Conservation (phyloP, 2,329 filamentous ascomycete genomes). For the Nannizzia gypsea region DNA sequence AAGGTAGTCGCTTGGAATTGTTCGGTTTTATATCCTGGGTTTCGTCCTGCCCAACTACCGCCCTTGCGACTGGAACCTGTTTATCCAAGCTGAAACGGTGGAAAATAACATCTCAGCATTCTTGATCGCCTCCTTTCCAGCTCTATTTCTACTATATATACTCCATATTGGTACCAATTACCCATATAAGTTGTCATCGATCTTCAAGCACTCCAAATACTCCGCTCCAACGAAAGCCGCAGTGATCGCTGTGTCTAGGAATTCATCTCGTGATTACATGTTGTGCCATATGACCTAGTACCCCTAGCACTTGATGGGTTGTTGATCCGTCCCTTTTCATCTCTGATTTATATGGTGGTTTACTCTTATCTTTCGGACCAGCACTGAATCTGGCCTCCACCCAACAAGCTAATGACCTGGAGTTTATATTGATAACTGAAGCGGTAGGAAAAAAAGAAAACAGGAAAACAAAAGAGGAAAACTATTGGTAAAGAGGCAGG, state of each 20-base stretch:
- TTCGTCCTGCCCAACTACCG: slow-evolving; percentile 7
- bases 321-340: neutral
- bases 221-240: neutral
- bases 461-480: neutral
- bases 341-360: slow-evolving; percentile 4
- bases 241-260: neutral
- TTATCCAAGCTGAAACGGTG: slow-evolving; percentile 5
- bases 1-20: slow-evolving; percentile 11
- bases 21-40: slow-evolving; percentile 12
- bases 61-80: slow-evolving; percentile 9
- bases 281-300: neutral
- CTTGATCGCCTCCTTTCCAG: slow-evolving; percentile 10
- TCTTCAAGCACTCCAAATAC: neutral
- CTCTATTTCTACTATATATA: slow-evolving; percentile 1
- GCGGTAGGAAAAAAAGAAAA: neutral
- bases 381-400: slow-evolving; percentile 6
- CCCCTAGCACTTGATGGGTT: neutral
- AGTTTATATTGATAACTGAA: neutral
- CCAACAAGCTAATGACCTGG: neutral
- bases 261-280: neutral
- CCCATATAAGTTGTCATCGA: neutral
- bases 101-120: slow-evolving; percentile 1
- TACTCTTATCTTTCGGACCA: slow-evolving; percentile 8
- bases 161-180: neutral
- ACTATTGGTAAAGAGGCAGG: neutral